These are phyloP conservation scores for Saururus chinensis DNA, from an alignment of 164 flowering plant genomes.

Conservation along the genomic window DNA sequence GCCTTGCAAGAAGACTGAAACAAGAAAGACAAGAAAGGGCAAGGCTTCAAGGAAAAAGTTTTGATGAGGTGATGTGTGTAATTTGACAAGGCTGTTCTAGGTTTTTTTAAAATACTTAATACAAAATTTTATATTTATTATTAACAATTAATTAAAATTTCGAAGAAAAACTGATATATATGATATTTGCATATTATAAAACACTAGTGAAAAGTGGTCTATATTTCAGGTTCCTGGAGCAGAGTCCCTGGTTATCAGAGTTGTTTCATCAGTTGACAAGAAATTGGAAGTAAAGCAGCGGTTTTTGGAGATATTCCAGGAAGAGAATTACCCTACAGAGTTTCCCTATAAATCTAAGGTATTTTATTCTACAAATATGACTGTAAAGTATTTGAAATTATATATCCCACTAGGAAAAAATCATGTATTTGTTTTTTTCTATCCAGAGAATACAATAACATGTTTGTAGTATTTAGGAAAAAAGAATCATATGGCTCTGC, in stretches of 20 bases:
- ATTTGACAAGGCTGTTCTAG: background rate
- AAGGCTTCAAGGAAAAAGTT: conserved; percentile 6
- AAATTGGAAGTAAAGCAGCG: conserved; percentile 10
- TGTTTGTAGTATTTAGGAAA: too few relatives aligned
- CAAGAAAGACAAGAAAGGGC: conserved; percentile 14
- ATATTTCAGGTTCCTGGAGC: conserved; percentile 12
- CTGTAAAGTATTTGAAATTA: background rate
- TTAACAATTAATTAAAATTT: background rate
- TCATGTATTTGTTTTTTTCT: too few relatives aligned
- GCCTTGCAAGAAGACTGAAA: conserved; percentile 8
- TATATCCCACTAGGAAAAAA: too few relatives aligned
- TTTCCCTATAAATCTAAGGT: conserved; percentile 18
- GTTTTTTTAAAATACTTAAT: background rate
- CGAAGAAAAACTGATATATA: background rate
- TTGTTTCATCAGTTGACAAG: conserved; percentile 18
- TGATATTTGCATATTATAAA: background rate
- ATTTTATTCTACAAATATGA: background rate
- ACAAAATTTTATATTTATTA: background rate
- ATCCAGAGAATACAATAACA: too few relatives aligned
- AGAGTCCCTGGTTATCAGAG: conserved; percentile 12
- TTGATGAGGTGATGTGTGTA: conserved; percentile 11
- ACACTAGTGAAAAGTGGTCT: background rate
- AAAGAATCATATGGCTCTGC: too few relatives aligned
- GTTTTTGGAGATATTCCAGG: conserved; percentile 10
- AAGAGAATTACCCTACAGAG: conserved; percentile 11